A percentile compares a stretch with the other conserved stretches of the same genome.
These are phyloP conservation scores for Mucor piriformis DNA, from an alignment of 371 early-diverging fungal genomes.

Conservation along the genomic window DNA sequence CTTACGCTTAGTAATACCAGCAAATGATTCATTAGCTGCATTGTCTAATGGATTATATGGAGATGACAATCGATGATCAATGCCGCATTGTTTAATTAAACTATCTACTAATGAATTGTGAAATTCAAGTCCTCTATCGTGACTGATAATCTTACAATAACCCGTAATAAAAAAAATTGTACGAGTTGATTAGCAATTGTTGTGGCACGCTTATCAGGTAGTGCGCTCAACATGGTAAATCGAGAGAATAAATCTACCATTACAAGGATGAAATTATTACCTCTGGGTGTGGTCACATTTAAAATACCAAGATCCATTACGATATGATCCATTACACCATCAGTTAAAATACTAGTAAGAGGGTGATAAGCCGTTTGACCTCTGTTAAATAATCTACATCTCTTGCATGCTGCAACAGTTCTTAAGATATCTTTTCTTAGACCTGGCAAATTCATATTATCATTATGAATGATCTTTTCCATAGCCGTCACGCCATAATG, in stretches of 20 bases:
- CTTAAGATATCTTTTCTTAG: not conserved
- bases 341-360: not conserved
- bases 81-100: not conserved
- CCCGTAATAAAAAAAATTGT: slow-evolving; percentile 2
- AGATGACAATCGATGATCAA: not conserved
- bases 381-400: not conserved
- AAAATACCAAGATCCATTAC: slow-evolving; percentile 9
- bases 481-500: not conserved
- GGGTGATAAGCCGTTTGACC: not conserved
- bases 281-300: not conserved
- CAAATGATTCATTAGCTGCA: not conserved
- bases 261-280: slow-evolving; percentile 13
- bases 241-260: no score
- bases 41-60: slow-evolving; percentile 1
- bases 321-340: slow-evolving; percentile 1
- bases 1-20: not conserved
- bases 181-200: slow-evolving; percentile 11
- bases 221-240: no score
- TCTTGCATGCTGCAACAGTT: not conserved
- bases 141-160: not conserved
- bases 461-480: not conserved
- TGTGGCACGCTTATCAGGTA: no score
- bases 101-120: not conserved
- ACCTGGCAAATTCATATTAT: not conserved
- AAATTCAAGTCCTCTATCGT: slow-evolving; percentile 8